Evolutionary conservation across 257 asterid species (phyloP).

Genomic region (Salvia miltiorrhiza): DNA sequence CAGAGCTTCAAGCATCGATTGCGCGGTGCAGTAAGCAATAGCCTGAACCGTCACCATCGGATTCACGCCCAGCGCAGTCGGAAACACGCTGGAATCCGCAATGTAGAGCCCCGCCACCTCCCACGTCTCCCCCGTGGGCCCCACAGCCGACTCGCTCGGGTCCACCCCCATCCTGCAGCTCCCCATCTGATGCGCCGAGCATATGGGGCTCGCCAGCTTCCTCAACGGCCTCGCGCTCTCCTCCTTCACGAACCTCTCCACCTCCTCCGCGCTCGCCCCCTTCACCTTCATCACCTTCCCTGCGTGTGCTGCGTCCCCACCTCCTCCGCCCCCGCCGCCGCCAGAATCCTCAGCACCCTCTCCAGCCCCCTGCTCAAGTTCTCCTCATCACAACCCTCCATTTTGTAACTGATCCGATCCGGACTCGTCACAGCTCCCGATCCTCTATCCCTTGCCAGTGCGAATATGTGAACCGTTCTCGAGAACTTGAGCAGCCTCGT

Average conservation of each 20-base stretch:
- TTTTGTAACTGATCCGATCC: constrained; percentile 37
- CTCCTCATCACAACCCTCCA: constrained; percentile 42
- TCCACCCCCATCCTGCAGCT: constrained; percentile 86
- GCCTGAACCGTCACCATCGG: constrained; percentile 94
- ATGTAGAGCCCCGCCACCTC: constrained; percentile 64
- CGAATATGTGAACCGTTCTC: constrained; percentile 60
- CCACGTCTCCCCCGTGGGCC: constrained; percentile 70
- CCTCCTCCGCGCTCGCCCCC: constrained; percentile 33
- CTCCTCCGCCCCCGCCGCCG: constrained; percentile 82
- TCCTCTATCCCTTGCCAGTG: constrained; percentile 70
- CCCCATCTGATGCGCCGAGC: constrained; percentile 97
- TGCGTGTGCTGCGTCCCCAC: constrained; percentile 63
- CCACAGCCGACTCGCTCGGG: constrained; percentile 49
- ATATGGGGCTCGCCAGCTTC: constrained; percentile 41
- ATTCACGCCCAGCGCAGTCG: constrained; percentile 88
- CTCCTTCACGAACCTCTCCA: constrained; percentile 56
- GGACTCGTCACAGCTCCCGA: constrained; percentile 48
- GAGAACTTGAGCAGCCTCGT: constrained; percentile 55
- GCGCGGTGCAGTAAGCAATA: constrained; percentile 75
- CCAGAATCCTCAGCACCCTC: constrained; percentile 56
- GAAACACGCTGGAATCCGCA: constrained; percentile 87
- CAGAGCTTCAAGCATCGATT: constrained; percentile 51
- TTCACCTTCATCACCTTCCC: constrained; percentile 52
- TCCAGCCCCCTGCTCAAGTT: constrained; percentile 57
- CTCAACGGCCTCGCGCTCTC: constrained; percentile 54